phyloP scores from a whole-genome alignment of 2,329 filamentous ascomycete genomes.

The Hymenoscyphus fructigenus region DNA sequence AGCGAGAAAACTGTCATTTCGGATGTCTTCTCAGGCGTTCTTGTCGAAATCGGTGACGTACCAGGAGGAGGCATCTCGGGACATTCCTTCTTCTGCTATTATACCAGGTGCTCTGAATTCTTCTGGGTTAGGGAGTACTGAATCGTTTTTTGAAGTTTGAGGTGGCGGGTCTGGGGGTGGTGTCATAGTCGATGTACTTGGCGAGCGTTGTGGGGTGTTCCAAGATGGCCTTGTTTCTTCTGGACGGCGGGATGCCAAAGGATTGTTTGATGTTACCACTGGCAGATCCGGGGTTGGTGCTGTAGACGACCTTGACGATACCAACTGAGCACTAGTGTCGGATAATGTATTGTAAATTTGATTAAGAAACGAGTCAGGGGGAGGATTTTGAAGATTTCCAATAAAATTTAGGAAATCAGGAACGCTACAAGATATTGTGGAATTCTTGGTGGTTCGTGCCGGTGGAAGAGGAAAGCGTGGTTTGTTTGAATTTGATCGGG shows the following conservation, averaged over 20 bases:
- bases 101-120: neutral
- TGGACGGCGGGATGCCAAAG: neutral
- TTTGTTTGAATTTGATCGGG: neutral
- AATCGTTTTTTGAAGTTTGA: neutral
- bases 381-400: neutral
- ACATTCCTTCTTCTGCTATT: neutral
- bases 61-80: neutral
- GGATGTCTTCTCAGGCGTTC: neutral
- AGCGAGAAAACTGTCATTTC: neutral
- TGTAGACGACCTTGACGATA: neutral
- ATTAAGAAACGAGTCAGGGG: neutral
- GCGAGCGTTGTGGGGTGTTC: too few species aligned
- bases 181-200: neutral
- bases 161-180: neutral
- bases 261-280: neutral
- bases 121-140: neutral
- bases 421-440: neutral
- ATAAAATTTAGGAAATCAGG: neutral
- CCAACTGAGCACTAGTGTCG: too few species aligned
- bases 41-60: conserved; percentile 5
- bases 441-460: neutral
- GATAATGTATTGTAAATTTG: too few species aligned
- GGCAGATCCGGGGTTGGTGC: neutral
- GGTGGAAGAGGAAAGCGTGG: neutral
- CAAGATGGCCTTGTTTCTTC: too few species aligned